Evolutionary conservation across 2,329 filamentous ascomycete species (phyloP).

Genomic region (Cordyceps fumosorosea): DNA sequence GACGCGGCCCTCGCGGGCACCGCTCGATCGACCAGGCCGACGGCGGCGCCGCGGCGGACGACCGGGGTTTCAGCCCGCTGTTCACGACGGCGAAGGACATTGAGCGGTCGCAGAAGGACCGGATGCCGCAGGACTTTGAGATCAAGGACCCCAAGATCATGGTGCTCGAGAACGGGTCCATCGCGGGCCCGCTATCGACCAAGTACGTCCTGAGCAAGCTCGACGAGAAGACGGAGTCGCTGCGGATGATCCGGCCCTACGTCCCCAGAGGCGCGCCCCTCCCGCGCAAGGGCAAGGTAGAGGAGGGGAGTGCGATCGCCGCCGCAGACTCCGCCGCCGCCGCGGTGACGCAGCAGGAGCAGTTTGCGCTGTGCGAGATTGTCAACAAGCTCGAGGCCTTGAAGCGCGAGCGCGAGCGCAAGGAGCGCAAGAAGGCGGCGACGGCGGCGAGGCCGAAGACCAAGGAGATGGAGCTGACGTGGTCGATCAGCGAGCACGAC

Average conservation of each 20-base stretch:
- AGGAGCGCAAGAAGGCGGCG: constrained; percentile 36
- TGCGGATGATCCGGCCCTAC: constrained; percentile 37
- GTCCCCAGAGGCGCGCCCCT: constrained; percentile 21
- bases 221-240: constrained; percentile 27
- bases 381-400: constrained; percentile 50
- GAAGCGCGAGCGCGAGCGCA: constrained; percentile 36
- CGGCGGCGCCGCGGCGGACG: constrained; percentile 15
- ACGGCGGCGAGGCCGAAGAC: constrained; percentile 31
- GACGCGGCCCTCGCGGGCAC: constrained; percentile 7
- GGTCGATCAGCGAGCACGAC: constrained; percentile 75
- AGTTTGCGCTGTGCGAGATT: constrained; percentile 63
- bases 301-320: background rate
- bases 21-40: background rate
- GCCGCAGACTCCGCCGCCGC: background rate
- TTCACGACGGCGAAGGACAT: constrained; percentile 30
- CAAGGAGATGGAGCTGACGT: constrained; percentile 86
- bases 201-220: constrained; percentile 34
- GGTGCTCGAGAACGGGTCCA: constrained; percentile 33
- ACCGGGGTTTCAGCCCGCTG: constrained; percentile 25
- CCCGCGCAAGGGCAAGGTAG: background rate
- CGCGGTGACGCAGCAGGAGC: constrained; percentile 14
- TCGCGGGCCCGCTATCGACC: constrained; percentile 34
- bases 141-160: constrained; percentile 38
- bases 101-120: constrained; percentile 28
- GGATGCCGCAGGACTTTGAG: constrained; percentile 36